Evolutionary conservation across 805 yeast genomes (phyloP), one percentile per base, ranked within the genome.

Genomic region (Kodamaea hsintzibuensis): DNA sequence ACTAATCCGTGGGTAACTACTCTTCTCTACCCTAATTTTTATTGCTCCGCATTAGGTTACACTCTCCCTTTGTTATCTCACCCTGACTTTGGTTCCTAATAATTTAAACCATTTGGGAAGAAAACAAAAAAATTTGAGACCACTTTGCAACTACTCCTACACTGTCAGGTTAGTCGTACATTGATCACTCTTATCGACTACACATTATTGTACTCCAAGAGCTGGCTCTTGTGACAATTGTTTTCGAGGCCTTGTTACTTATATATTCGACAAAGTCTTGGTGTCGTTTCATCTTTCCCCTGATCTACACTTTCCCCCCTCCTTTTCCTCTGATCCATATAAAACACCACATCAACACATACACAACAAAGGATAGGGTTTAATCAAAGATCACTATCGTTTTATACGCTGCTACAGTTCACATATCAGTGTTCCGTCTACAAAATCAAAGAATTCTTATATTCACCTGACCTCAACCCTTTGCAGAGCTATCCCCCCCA

Each of bases 51-150:
- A 17, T 16, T 40, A 40, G 42, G 22, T 25, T 40, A 40, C 17
- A 14, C 7, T 39, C 44, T 40, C 44, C 43, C 19, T 40, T 19
- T 16, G 25, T 16, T 16, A 38, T 16, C 44, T 40, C 44, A 40
- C 25, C 19, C 44, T 40, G 25, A 17, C 44, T 40, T 10, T 17
- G n/a, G 22, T 17, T 17, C 25, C 44, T 16, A 16, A 40, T 19
- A 40, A 40, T 14, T 14, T 7, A 38, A 14, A 40, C 19, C 19
- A 8, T 40, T 40, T 40, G 44, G 44, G 44, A 40, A 17, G 44
- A 19, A 40, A 40, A 40, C 44, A 40, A 40, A 40, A 40, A 22
- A 40, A 40, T 4, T 40, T 40, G 44, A 40, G 44, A 40, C 44
- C n/a, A 40, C 44, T 40, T 17, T 10, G 19, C 44, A 30, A 40